Evolutionary conservation across 495 filamentous ascomycete species (phyloP).

Genomic region (Friedmanniomyces simplex): DNA sequence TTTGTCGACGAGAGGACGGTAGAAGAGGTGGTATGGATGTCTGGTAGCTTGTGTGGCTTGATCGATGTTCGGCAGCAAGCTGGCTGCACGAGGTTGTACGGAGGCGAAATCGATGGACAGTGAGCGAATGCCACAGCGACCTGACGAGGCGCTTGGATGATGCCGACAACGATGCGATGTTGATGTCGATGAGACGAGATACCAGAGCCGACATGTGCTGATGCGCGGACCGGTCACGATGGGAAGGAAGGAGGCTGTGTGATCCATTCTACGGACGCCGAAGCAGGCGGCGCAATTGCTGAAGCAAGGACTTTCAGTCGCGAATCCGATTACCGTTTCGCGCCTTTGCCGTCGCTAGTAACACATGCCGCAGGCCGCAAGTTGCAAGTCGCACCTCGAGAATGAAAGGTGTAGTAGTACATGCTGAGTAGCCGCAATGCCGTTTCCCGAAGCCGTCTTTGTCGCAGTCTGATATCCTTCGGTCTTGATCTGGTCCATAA

Average conservation of each 20-base stretch:
- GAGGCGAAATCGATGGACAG: neutral
- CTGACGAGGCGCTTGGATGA: neutral
- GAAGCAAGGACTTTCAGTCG: neutral
- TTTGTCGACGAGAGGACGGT: neutral
- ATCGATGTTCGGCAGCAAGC: neutral
- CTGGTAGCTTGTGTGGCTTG: neutral
- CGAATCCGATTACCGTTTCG: neutral
- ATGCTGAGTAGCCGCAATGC: conserved; percentile 12
- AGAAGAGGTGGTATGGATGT: neutral
- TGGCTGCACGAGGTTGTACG: neutral
- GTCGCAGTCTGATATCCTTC: conserved; percentile 6
- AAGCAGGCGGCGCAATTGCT: neutral
- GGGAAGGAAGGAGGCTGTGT: conserved; percentile 2
- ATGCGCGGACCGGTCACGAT: conserved; percentile 2
- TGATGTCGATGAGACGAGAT: neutral
- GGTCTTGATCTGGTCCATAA: conserved; percentile 4
- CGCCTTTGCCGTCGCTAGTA: conserved; percentile 7
- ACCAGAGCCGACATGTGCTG: neutral
- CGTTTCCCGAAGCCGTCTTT: conserved; percentile 12
- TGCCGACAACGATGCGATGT: neutral
- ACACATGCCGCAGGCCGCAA: conserved; percentile 12
- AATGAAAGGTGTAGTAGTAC: conserved; percentile 11
- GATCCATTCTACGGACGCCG: conserved; percentile 13
- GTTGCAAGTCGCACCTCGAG: conserved; percentile 4
- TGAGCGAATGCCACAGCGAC: neutral